Evolutionary conservation across 192 early-diverging fungal genomes (phyloP).

Genomic region (Entomortierella chlamydospora): DNA sequence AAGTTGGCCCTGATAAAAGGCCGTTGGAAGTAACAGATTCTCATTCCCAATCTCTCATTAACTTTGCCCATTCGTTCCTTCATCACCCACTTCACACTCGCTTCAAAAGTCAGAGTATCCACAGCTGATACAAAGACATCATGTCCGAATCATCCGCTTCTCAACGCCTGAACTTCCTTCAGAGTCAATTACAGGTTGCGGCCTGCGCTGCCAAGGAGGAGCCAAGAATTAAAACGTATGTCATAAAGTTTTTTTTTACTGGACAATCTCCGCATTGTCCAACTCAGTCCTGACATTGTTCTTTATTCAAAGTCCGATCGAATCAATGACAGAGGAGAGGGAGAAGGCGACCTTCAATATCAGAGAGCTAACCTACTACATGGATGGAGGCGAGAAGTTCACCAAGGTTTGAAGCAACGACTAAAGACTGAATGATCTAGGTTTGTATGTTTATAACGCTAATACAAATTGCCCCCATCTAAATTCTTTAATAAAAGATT

Average conservation of each 20-base stretch:
- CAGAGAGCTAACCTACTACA: constrained; percentile 81
- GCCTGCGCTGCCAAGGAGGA: constrained; percentile 40
- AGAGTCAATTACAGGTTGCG: constrained; percentile 49
- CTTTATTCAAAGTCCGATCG: constrained; percentile 29
- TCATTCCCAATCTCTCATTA: not conserved
- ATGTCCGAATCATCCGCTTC: constrained; percentile 46
- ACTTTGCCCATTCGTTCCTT: constrained; percentile 2
- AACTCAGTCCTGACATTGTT: not conserved
- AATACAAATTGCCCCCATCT: too few species aligned
- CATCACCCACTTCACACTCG: not conserved
- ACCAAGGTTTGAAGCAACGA: constrained; percentile 49
- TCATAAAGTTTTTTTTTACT: too few species aligned
- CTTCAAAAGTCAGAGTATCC: too few species aligned
- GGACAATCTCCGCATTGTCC: not conserved
- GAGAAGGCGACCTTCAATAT: constrained; percentile 79
- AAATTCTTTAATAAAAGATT: too few species aligned
- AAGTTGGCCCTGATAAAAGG: not conserved
- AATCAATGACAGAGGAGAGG: constrained; percentile 79
- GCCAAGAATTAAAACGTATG: constrained; percentile 49
- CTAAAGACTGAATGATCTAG: too few species aligned
- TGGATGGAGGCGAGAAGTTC: constrained; percentile 80
- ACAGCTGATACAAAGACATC: not conserved
- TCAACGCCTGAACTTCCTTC: constrained; percentile 45
- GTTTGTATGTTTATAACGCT: too few species aligned
- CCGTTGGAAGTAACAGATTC: not conserved